Conservation (phyloP, 2,329 filamentous ascomycete species). For the Raffaelea albimanens region DNA sequence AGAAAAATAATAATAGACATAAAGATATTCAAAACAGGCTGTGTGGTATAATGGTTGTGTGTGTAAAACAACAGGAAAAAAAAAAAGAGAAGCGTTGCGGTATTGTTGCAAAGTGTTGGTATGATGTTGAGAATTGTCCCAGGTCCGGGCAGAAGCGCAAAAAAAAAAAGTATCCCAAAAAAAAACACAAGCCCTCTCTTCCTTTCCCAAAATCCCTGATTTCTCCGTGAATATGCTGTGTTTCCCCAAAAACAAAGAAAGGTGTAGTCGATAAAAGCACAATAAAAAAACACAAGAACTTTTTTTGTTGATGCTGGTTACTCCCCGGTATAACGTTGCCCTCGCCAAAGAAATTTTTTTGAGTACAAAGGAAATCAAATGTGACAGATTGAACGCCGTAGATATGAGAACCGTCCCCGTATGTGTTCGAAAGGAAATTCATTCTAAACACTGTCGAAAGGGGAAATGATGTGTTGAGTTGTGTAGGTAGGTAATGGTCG, state of each 20-base stretch:
- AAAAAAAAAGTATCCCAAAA: conserved; percentile 2
- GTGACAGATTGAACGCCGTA: background rate
- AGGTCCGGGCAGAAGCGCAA: background rate
- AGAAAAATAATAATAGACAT: too few species aligned
- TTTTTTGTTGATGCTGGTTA: conserved; percentile 8
- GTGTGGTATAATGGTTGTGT: background rate
- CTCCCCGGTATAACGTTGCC: conserved; percentile 1
- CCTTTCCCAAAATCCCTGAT: background rate
- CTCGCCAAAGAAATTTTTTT: background rate
- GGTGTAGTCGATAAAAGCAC: background rate
- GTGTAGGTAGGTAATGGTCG: background rate
- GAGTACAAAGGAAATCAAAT: conserved; percentile 1
- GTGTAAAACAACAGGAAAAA: too few species aligned
- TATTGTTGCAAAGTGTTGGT: too few species aligned
- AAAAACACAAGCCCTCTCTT: background rate
- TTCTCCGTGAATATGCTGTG: background rate
- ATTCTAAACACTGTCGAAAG: background rate
- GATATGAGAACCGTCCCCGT: background rate
- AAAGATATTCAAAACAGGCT: too few species aligned
- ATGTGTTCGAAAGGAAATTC: background rate
- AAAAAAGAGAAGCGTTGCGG: too few species aligned
- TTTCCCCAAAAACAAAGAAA: conserved; percentile 1
- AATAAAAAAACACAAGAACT: conserved; percentile 4
- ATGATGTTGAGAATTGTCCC: too few species aligned
- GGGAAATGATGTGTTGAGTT: background rate